Evolutionary conservation across 2,329 filamentous ascomycete species (phyloP), one percentile per base, ranked within the genome.

Genomic region (Ceratocystis huliohia): DNA sequence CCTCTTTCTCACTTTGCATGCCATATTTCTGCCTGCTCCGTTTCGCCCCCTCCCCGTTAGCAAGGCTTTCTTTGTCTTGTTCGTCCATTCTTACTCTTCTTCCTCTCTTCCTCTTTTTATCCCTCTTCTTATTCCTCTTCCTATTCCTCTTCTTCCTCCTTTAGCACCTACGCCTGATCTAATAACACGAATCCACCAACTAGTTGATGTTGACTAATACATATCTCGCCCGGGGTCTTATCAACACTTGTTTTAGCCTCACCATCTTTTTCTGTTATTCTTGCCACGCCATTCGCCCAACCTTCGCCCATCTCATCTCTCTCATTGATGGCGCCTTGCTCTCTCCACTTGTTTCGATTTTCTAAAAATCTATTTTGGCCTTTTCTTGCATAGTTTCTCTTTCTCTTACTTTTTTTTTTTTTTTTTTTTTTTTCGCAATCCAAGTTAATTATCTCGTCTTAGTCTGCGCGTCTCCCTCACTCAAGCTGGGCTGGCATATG

Each of bases 221-320:
- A 28, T 57, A 57, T 57, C 53, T 57, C n/a, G 53, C 22, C 53
- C 7, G 13, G 53, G 53, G 53, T 30, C 48, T 57, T 57, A 57
- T 57, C 53, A 57, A 33, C 25, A 7, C 53, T 37, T 30, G 28
- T 33, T 62, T 62, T 13, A 22, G 37, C 37, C 33, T 45, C 53
- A 22, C 53, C 6, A 33, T 17, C 22, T 53, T 50, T 20, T 15
- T 30, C 10, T 64, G 4, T 2, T 48, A 45, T 50, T 48, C 61
- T 63, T 46, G 62, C 62, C 62, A 64, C 46, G 22, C 25, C 30
- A 46, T 37, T 64, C 44, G n/a, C 20, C 20, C 44, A 22, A 13
- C 33, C 33, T 37, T 37, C 3, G 10, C 33, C 33, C 10, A 37
- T 37, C 10, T 37, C 33, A 37, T 37, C 33, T 37, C 8, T 37